Base-by-base conservation (phyloP, 2,329 filamentous ascomycete species). In the Fusarium algeriense region DNA sequence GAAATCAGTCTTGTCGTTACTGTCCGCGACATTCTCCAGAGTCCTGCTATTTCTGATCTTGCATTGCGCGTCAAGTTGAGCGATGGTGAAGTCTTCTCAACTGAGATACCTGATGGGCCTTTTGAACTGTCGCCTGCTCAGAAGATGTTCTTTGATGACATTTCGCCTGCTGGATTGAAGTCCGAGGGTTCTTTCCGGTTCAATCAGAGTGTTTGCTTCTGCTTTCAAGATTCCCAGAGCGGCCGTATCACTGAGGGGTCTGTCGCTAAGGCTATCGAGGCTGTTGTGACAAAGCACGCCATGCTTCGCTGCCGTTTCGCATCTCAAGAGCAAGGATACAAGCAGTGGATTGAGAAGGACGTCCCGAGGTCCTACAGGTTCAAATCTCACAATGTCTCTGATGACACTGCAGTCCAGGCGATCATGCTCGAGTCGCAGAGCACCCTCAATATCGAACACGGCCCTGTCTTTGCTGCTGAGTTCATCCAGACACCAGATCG, bases 181-280 rank as follows among this genome's bases (percentile, higher is more conserved):
- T 56, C 53, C 8, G 30, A 48, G 1, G 53, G 53, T 9, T 28
- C 30, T 14, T 48, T 4, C 14, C 38, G 53, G 5, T 56, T 56
- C 40, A 56, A 56, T n/a, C 53, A 56, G 41, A 56, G 53, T 0
- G 53, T 56, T 13, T 56, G 53, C 20, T 56, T 56, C 20, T 15
- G 20, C 5, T 12, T 56, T 7, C 40, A 48, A 30, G 30, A n/a
- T 38, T 4, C 23, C 23, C 48, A 6, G 48, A 6, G 10, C 23
- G 10, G 9, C 3, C 8, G 0, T 2, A 3, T 37, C 9, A n/a
- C 7, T 0, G 41, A 28, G 5, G 53, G 3, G 2, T 1, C 40
- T 8, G 3, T 28, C 6, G 17, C 20, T 0, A 23, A 56, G 17
- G 30, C 53, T 1, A 48, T 48, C 9, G 53, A 48, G 0, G 38